phyloP scores from a whole-genome alignment of 2,329 filamentous ascomycete species.

The Pseudogymnoascus sp. region DNA sequence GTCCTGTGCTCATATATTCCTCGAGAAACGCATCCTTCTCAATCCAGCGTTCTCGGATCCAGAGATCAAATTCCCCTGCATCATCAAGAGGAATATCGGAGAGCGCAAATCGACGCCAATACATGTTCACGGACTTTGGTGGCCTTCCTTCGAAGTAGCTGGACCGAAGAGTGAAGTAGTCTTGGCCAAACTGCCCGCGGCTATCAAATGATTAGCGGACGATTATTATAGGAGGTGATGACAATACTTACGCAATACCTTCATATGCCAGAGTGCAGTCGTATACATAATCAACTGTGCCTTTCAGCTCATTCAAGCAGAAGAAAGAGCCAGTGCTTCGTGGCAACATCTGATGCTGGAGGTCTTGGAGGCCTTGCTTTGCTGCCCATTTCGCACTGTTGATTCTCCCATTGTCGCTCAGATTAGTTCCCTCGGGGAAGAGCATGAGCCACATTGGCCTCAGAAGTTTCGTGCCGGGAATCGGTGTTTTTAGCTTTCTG shows the following conservation, averaged over 20 bases:
- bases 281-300: conserved; percentile 74
- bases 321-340: conserved; percentile 76
- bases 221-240: conserved; percentile 9
- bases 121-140: conserved; percentile 93
- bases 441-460: conserved; percentile 81
- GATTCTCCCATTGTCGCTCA: conserved; percentile 61
- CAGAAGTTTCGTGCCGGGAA: conserved; percentile 48
- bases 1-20: conserved; percentile 67
- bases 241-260: conserved; percentile 72
- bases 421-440: conserved; percentile 83
- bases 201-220: conserved; percentile 16
- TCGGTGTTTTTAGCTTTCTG: conserved; percentile 58
- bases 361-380: conserved; percentile 67
- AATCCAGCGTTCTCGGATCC: conserved; percentile 81
- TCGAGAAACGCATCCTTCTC: conserved; percentile 90
- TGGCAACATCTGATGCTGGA: conserved; percentile 68
- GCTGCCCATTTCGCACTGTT: conserved; percentile 71
- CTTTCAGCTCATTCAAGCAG: conserved; percentile 68
- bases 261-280: conserved; percentile 96
- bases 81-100: conserved; percentile 74
- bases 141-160: conserved; percentile 85
- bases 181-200: conserved; percentile 78
- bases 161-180: conserved; percentile 78
- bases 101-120: conserved; percentile 83
- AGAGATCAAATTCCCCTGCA: conserved; percentile 68